Evolutionary conservation across 1,284 basidiomycete genomes (phyloP), one percentile per base, ranked within the genome.

Genomic region (Sporisorium exsertum): DNA sequence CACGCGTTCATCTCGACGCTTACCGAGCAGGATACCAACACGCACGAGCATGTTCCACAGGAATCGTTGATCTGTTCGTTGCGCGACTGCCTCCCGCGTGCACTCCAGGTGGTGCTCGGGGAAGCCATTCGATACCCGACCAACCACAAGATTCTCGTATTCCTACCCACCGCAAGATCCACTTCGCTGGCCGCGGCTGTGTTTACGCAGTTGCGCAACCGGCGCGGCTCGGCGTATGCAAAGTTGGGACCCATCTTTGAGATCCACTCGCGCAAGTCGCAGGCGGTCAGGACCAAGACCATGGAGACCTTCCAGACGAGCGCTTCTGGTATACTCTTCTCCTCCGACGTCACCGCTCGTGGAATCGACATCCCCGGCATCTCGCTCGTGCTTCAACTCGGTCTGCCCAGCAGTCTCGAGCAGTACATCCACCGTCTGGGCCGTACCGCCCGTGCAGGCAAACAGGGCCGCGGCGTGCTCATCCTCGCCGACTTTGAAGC

Each of bases 291-390:
- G 10, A 72, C 69, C 9, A 73, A 60, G 49, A 78, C 75, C n/a
- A 80, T 71, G 72, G 61, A 73, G 50, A 81, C 84, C 27, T 92
- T 92, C 85, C 88, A 87, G 56, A 83, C 85, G 7, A 87, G 88
- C 0, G 82, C 78, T 26, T 87, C 84, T 0, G 91, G 88, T 1
- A 88, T 97, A 27, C 89, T 97, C 66, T 88, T 97, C 77, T 93
- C 92, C 1, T 94, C 93, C 0, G 95, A 97, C 80, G 92, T 97
- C 2, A 94, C 93, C 13, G 94, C 94, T 12, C 90, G 94, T 63
- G 94, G 94, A 22, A 91, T 97, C 64, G 79, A 82, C 40, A 76
- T 83, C 42, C 79, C 80, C 13, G 72, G 72, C 24, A 82, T 86
- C 22, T 89, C 89, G 0, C 85, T 88, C 2, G 89, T 92, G 49